Evolutionary conservation across 148 eudicot genomes (phyloP).

Genomic region (Fagopyrum esculentum): DNA sequence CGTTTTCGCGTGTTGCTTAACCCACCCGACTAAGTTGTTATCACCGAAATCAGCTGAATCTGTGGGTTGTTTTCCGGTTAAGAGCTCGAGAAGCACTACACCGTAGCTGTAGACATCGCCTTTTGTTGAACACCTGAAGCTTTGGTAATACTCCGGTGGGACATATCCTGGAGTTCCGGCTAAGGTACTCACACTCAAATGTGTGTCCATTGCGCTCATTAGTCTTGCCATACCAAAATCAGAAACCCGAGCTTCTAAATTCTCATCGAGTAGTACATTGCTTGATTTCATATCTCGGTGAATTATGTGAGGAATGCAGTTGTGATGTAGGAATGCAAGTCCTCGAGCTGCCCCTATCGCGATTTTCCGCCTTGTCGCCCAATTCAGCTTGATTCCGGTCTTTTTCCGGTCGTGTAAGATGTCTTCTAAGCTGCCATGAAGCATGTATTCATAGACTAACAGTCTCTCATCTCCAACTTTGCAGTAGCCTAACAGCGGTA

Average conservation of each 20-base stretch:
- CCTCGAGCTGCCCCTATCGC: constrained; percentile 89
- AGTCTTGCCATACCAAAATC: constrained; percentile 96
- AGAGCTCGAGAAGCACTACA: constrained; percentile 72
- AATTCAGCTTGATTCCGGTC: constrained; percentile 55
- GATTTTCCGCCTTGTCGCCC: constrained; percentile 68
- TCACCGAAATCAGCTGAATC: constrained; percentile 88
- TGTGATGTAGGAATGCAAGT: constrained; percentile 82
- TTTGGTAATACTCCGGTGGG: constrained; percentile 80
- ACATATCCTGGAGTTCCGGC: constrained; percentile 95
- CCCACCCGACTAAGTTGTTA: constrained; percentile 92
- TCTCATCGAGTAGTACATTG: constrained; percentile 71
- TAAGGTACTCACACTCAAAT: constrained; percentile 79
- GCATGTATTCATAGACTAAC: constrained; percentile 89
- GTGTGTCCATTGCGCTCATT: constrained; percentile 86
- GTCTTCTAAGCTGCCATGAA: constrained; percentile 78
- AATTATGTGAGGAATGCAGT: constrained; percentile 77
- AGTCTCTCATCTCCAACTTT: constrained; percentile 89
- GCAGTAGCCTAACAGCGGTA: constrained; percentile 81
- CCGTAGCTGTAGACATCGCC: constrained; percentile 96
- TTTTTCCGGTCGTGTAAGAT: constrained; percentile 60
- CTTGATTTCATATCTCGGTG: constrained; percentile 95
- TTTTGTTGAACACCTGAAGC: constrained; percentile 64
- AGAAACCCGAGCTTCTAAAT: constrained; percentile 73
- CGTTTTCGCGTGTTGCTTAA: constrained; percentile 52
- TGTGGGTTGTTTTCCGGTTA: constrained; percentile 71